Base-by-base conservation (phyloP, 1,139 yeast genomes). In the Geotrichum bryndzae region DNA sequence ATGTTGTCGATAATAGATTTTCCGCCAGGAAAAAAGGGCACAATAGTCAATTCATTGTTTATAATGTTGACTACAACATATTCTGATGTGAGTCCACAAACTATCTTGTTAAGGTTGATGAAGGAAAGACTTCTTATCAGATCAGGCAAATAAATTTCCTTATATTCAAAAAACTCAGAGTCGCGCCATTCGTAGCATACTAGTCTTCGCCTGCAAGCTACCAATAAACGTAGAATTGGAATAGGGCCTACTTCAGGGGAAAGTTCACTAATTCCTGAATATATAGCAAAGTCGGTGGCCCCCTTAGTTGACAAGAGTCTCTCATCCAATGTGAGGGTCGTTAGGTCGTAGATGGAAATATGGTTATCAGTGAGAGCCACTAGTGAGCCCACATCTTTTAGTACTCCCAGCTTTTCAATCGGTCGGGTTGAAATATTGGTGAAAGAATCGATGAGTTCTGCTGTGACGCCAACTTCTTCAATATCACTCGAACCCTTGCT, bases 101-200 rank as follows among this genome's bases (percentile, higher is more conserved):
- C 68, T 7, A 78, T 64, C 25, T 66, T 69, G 50, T 74, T 73
- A n/a, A 72, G 66, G 56, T 71, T 70, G 48, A 77, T 63, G 64
- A 77, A 79, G 31, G 74, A 73, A 15, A 78, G 50, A 11, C 72
- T 64, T 54, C 72, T 70, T 25, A 77, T 71, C 46, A 73, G 69
- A 59, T 79, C 81, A 13, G 73, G 72, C 23, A 78, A 60, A 31
- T 68, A 67, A 53, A 76, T 71, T 57, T 77, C 80, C 31, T 68
- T 68, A 46, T 65, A 67, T 29, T 69, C 68, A 13, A 63, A 63
- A 51, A 72, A 72, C 60, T 74, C 76, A 13, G 72, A 64, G 60
- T 74, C 76, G 55, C 69, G 65, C 80, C 81, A 79, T 58, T 74
- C 73, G 65, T 75, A 73, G 22, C 77, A 68, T 5, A 73, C 67